These are phyloP conservation scores for Leishmania major DNA, from an alignment of 208 protist species.

Conservation along the genomic window DNA sequence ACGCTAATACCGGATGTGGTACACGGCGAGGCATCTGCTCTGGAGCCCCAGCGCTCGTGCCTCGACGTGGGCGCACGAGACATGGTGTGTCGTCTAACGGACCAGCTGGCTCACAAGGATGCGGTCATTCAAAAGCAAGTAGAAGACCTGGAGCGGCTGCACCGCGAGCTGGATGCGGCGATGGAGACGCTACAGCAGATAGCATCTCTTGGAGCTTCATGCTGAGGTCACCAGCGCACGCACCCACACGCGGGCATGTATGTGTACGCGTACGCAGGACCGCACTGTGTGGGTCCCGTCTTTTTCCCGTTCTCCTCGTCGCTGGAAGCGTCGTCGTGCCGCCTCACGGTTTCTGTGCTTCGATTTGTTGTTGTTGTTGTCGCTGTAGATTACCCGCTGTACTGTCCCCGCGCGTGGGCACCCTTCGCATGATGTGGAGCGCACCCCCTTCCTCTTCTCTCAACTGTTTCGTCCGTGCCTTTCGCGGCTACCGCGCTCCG, in stretches of 20 bases:
- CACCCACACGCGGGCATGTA: neutral
- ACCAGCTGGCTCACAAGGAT: conserved; percentile 33
- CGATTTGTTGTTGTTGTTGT: too few relatives aligned
- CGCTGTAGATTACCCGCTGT: neutral
- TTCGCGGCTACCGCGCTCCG: neutral
- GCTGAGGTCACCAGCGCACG: neutral
- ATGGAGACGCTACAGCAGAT: conserved; percentile 40
- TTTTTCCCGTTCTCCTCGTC: too few relatives aligned
- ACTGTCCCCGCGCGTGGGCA: too few relatives aligned
- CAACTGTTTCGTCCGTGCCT: neutral
- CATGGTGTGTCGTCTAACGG: conserved; percentile 7
- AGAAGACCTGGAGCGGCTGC: conserved; percentile 34
- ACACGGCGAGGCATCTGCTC: too few relatives aligned
- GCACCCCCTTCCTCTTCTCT: neutral
- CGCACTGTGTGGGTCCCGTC: too few relatives aligned
- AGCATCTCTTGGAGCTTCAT: conserved; percentile 7
- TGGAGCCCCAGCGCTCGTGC: neutral
- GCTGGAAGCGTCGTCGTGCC: too few relatives aligned
- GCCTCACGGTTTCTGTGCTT: too few relatives aligned
- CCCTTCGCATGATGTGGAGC: too few relatives aligned
- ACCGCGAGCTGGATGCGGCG: conserved; percentile 43
- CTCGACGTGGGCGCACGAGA: conserved; percentile 5
- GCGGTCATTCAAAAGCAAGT: conserved; percentile 28
- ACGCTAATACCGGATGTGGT: too few relatives aligned
- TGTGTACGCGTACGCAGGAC: neutral